phyloP scores from a whole-genome alignment of 2,329 filamentous ascomycete genomes.

The Pyricularia sp. region DNA sequence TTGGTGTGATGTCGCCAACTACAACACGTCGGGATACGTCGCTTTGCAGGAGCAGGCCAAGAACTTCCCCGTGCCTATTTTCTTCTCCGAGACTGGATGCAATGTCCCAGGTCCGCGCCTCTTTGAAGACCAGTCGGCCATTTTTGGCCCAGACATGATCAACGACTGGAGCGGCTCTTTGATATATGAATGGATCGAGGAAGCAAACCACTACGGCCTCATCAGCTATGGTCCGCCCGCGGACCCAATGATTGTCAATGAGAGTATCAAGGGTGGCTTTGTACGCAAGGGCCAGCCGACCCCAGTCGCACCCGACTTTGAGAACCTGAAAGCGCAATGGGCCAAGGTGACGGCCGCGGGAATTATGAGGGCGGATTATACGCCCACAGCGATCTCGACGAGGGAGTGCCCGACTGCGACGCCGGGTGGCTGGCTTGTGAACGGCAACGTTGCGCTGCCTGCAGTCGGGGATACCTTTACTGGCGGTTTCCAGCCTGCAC shows the following conservation, averaged over 20 bases:
- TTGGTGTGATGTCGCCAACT: slow-evolving; percentile 57
- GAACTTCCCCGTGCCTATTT: slow-evolving; percentile 73
- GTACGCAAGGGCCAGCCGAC: slow-evolving; percentile 64
- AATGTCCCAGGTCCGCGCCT: slow-evolving; percentile 52
- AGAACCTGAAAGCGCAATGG: slow-evolving; percentile 71
- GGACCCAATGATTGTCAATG: slow-evolving; percentile 40
- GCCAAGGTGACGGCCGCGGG: slow-evolving; percentile 61
- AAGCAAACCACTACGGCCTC: slow-evolving; percentile 74
- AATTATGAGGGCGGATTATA: slow-evolving; percentile 56
- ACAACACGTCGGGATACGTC: slow-evolving; percentile 57
- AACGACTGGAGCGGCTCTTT: slow-evolving; percentile 66
- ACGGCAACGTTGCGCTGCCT: slow-evolving; percentile 61
- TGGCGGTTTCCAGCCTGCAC: slow-evolving; percentile 14
- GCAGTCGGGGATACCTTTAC: slow-evolving; percentile 48
- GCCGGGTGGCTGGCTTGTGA: slow-evolving; percentile 59
- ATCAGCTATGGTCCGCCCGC: slow-evolving; percentile 62
- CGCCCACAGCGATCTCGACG: slow-evolving; percentile 44
- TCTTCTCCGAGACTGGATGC: slow-evolving; percentile 86
- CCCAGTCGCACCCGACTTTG: slow-evolving; percentile 66
- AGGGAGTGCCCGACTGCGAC: slow-evolving; percentile 65
- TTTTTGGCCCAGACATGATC: slow-evolving; percentile 67
- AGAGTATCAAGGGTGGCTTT: slow-evolving; percentile 54
- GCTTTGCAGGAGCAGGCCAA: slow-evolving; percentile 57
- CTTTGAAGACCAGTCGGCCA: slow-evolving; percentile 65
- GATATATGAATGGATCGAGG: slow-evolving; percentile 85